These are phyloP conservation scores for Ceriops zippeliana DNA, from an alignment of 345 rosid genomes.

Conservation along the genomic window DNA sequence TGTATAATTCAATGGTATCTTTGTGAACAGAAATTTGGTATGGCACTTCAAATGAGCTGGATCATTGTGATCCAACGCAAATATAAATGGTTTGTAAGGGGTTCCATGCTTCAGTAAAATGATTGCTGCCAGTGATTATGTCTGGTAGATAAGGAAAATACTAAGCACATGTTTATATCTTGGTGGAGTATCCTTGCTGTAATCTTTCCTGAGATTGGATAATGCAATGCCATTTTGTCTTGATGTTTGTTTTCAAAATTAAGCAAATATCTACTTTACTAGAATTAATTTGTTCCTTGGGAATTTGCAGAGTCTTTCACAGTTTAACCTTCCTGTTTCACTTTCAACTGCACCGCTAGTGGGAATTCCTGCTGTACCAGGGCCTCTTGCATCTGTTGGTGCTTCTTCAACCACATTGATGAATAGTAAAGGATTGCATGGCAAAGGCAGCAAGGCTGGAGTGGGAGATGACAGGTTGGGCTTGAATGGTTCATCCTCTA, in stretches of 20 bases:
- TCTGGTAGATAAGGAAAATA: too few relatives aligned
- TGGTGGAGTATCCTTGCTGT: background rate
- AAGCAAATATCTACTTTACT: background rate
- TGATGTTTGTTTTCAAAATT: slow-evolving; percentile 6
- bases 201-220: background rate
- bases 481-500: slow-evolving; percentile 52
- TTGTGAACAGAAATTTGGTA: slow-evolving; percentile 9
- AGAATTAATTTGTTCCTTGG: slow-evolving; percentile 32
- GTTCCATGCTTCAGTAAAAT: background rate
- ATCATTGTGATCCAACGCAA: background rate
- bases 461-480: slow-evolving; percentile 53
- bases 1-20: background rate
- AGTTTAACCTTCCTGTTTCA: slow-evolving; percentile 93
- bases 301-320: slow-evolving; percentile 85
- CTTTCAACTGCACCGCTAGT: slow-evolving; percentile 67
- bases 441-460: slow-evolving; percentile 47
- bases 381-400: slow-evolving; percentile 46
- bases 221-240: background rate
- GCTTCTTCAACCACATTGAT: slow-evolving; percentile 46
- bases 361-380: slow-evolving; percentile 56
- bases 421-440: slow-evolving; percentile 41
- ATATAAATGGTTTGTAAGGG: background rate
- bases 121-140: too few relatives aligned
- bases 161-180: background rate
- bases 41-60: slow-evolving; percentile 9